Conservation (phyloP, 805 yeast genomes). For the Metschnikowia orientalis region DNA sequence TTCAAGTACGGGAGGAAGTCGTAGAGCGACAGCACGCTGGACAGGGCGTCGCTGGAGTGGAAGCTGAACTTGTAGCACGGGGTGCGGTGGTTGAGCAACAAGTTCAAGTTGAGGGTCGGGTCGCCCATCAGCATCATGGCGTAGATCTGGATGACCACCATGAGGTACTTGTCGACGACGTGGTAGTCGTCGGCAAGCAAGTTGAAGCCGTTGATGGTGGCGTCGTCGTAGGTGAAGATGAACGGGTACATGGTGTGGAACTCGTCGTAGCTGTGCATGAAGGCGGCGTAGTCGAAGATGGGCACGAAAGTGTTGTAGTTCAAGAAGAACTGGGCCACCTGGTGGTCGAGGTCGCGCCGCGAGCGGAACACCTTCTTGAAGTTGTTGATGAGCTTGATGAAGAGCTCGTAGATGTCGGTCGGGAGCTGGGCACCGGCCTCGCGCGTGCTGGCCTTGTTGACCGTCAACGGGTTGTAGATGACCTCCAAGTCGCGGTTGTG, state of each 20-base stretch:
- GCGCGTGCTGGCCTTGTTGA: conserved; percentile 10
- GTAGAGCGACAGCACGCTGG: conserved; percentile 35
- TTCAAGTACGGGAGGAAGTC: conserved; percentile 46
- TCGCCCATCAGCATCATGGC: conserved; percentile 51
- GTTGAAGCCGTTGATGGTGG: conserved; percentile 45
- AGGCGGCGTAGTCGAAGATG: conserved; percentile 48
- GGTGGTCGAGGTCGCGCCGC: conserved; percentile 42
- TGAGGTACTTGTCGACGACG: conserved; percentile 40
- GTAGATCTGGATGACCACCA: conserved; percentile 45
- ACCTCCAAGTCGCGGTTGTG: conserved; percentile 36
- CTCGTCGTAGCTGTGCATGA: conserved; percentile 48
- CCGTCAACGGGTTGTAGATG: conserved; percentile 39
- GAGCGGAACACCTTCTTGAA: conserved; percentile 37
- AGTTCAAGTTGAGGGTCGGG: conserved; percentile 40
- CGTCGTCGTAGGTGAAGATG: conserved; percentile 44
- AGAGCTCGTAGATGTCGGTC: conserved; percentile 39
- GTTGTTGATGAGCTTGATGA: conserved; percentile 41
- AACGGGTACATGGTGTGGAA: conserved; percentile 47
- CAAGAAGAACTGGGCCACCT: conserved; percentile 46
- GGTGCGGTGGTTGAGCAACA: conserved; percentile 34
- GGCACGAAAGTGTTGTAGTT: conserved; percentile 53
- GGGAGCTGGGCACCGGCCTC: conserved; percentile 25
- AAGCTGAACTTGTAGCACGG: conserved; percentile 25
- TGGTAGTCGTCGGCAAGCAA: conserved; percentile 38
- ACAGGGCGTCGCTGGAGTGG: conserved; percentile 7